phyloP scores from a whole-genome alignment of 495 filamentous ascomycete species.

The Hyaloscypha variabilis region DNA sequence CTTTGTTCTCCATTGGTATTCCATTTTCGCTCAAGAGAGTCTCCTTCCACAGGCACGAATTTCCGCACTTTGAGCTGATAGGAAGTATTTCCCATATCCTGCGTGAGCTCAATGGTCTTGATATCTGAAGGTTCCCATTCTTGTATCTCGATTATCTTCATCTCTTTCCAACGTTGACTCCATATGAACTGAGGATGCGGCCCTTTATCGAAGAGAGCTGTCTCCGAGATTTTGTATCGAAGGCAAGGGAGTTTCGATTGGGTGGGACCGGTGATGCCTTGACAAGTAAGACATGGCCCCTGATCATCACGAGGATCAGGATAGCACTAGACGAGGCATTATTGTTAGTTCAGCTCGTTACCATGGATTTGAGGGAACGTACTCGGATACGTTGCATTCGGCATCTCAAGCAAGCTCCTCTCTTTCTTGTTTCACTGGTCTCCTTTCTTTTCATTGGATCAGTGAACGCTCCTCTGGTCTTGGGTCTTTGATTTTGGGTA shows the following conservation, averaged over 20 bases:
- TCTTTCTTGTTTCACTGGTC: not conserved
- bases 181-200: conserved; percentile 10
- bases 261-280: not conserved
- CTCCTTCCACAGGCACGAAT: conserved; percentile 19
- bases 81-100: conserved; percentile 17
- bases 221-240: conserved; percentile 26
- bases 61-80: conserved; percentile 18
- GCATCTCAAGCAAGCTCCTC: not conserved
- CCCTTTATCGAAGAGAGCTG: conserved; percentile 16
- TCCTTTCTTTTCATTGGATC: not conserved
- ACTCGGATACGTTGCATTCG: not conserved
- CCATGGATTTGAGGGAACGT: conserved; percentile 1
- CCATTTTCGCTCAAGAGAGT: conserved; percentile 16
- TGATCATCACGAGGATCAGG: not conserved
- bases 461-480: not conserved
- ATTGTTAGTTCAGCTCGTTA: not conserved
- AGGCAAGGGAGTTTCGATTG: conserved; percentile 1
- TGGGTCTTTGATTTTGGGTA: not conserved
- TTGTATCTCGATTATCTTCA: conserved; percentile 28
- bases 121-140: conserved; percentile 22
- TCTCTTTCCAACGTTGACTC: conserved; percentile 26
- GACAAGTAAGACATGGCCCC: not conserved
- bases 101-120: conserved; percentile 23
- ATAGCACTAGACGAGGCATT: not conserved
- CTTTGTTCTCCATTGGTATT: conserved; percentile 35